Base-by-base conservation (phyloP, 2,329 filamentous ascomycete species). In the Pochonia chlamydosporia region DNA sequence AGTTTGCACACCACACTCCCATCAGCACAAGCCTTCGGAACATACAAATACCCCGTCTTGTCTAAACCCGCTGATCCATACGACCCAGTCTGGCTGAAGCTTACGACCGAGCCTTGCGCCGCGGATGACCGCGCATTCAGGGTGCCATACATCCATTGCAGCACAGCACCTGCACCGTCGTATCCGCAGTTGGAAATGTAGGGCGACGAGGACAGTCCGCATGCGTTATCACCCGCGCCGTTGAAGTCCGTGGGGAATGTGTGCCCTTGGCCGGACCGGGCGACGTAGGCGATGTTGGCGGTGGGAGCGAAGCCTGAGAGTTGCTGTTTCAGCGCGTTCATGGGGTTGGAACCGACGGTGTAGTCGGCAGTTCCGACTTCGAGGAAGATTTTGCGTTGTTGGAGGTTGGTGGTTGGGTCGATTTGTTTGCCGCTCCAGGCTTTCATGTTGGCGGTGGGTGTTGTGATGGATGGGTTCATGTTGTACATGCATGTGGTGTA, bases 361-460 rank as follows among this genome's bases (percentile, higher is more conserved):
- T 49, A 50, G 43, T 59, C 57, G 24, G 53, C 47, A n/a, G 56
- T 53, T 18, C 55, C 53, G 8, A 56, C 52, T 26, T 57, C 49
- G 24, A 59, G 33, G 24, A 56, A 55, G 13, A 59, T 51, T 4
- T 52, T 49, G 20, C 56, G 42, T 14, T 40, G 23, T 13, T 35
- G 16, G 8, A 53, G 39, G 39, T 53, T 51, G 14, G 31, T 36
- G 18, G 46, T 14, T 23, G 16, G 7, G 40, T 49, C 51, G 25
- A 53, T 53, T 28, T 53, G n/a, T 11, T 31, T 47, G 4, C 48
- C 51, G 26, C 48, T 52, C 48, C 50, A 52, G 8, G 45, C 9
- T 13, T 41, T 41, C 50, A 52, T 48, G 25, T 52, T 48, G 28
- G 35, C 18, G 8, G 39, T 44, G 11, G 51, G 46, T 4, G 10